Evolutionary conservation across 2,329 filamentous ascomycete genomes (phyloP).

Genomic region (Fusarium decemcellulare): DNA sequence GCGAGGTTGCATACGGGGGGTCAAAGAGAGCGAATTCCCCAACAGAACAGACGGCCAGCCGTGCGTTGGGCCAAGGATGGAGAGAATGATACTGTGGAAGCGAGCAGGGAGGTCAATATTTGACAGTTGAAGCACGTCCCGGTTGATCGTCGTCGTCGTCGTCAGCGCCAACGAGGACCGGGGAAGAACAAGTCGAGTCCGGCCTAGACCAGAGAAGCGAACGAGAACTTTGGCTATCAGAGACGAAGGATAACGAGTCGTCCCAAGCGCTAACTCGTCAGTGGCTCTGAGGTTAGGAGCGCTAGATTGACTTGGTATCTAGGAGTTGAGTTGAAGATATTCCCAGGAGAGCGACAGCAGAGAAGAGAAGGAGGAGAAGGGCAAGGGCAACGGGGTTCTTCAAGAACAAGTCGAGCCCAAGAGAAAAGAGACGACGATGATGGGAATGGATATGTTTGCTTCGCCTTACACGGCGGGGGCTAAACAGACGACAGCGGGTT

Average conservation of each 20-base stretch:
- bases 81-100: constrained; percentile 13
- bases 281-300: constrained; percentile 12
- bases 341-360: constrained; percentile 10
- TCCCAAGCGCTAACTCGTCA: constrained; percentile 18
- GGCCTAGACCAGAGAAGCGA: not conserved
- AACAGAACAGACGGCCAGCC: constrained; percentile 28
- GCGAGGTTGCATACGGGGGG: constrained; percentile 46
- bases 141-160: constrained; percentile 14
- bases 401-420: constrained; percentile 25
- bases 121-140: constrained; percentile 9
- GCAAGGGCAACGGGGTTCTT: constrained; percentile 7
- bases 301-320: constrained; percentile 19
- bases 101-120: not conserved
- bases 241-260: constrained; percentile 19
- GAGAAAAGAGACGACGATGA: constrained; percentile 32
- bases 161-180: constrained; percentile 16
- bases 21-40: constrained; percentile 25
- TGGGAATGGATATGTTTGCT: constrained; percentile 47
- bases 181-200: not conserved
- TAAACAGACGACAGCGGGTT: constrained; percentile 46
- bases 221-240: not conserved
- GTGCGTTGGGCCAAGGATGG: constrained; percentile 22
- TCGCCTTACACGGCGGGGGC: constrained; percentile 46
- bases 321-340: constrained; percentile 24
- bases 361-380: constrained; percentile 21